Base-by-base conservation (phyloP, 192 early-diverging fungal species). In the Mortierella alpina region DNA sequence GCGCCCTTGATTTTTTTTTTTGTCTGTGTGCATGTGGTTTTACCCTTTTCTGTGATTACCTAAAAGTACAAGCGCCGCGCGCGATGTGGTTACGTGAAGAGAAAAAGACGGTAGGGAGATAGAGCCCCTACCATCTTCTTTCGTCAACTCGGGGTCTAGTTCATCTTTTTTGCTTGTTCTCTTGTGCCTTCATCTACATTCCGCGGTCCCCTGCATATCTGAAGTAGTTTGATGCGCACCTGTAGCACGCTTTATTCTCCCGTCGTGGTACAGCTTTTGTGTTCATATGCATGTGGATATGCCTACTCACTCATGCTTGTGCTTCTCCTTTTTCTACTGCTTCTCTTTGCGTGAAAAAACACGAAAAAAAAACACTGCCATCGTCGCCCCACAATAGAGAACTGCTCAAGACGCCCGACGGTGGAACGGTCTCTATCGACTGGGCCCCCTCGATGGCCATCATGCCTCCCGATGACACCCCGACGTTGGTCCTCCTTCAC, bases 401-500 rank as follows among this genome's bases (percentile, higher is more conserved):
- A 58, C 70, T 89, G 18, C 76, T 94, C 18, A 41, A 72, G 12
- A 90, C 94, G 13, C 86, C 89, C 14, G 96, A 99, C 80, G 96
- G 96, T 17, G 97, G 97, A 55, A 89, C 91, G 44, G 84, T 96
- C 54, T 88, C 95, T 2, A 73, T 97, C 40, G 97, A 99, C 84
- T 99, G 96, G 96, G 85, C 91, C 20, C 94, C 93, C 12, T 76
- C 86, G 8, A 71, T 87, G 42, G 70, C 57, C 17, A 75, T 84
- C 44, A 86, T 86, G 70, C 89, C 90, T 49, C 77, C 85, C 3
- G 87, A 88, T 59, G 82, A 84, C 65, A 91, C 90, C 14, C 95
- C 96, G 1, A 94, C 92, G 41, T 77, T 97, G 47, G 86, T 99
- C 7, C 85, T 96, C 50, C 84, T 94, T 14, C 97, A 97, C 77